A percentile compares a stretch with the other conserved stretches of the same genome.
phyloP scores from a whole-genome alignment of 495 filamentous ascomycete species.

The Penicillium taxi region DNA sequence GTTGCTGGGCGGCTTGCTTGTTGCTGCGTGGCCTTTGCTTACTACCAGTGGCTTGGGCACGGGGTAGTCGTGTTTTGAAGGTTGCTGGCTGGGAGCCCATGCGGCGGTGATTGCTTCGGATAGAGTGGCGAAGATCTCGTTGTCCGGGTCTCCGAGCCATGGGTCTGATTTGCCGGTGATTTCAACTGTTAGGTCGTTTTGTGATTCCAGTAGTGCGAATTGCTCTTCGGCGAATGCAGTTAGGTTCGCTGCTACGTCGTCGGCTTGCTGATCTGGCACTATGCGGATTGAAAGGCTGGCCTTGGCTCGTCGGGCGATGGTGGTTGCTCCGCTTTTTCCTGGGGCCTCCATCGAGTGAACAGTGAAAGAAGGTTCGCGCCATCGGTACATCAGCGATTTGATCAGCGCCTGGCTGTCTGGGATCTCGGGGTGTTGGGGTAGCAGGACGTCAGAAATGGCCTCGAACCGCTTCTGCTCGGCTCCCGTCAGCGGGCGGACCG shows the following conservation, averaged over 20 bases:
- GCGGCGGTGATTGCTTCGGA: constrained; percentile 78
- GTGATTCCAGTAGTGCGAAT: constrained; percentile 63
- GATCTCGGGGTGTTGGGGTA: constrained; percentile 60
- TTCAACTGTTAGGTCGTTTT: constrained; percentile 71
- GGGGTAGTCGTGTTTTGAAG: constrained; percentile 29
- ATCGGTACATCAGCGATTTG: constrained; percentile 76
- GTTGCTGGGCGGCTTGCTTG: constrained; percentile 8
- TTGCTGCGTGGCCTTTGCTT: constrained; percentile 9
- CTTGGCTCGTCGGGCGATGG: constrained; percentile 79
- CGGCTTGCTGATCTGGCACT: constrained; percentile 83
- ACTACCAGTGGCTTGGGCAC: constrained; percentile 9
- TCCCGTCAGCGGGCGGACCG: constrained; percentile 64
- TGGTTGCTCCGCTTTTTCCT: constrained; percentile 53
- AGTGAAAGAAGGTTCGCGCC: constrained; percentile 92
- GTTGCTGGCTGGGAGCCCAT: constrained; percentile 47
- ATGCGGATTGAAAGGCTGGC: constrained; percentile 84
- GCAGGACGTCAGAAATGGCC: constrained; percentile 69
- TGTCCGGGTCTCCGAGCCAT: constrained; percentile 89
- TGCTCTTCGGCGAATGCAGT: constrained; percentile 58
- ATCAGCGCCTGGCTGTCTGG: constrained; percentile 61
- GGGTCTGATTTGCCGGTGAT: constrained; percentile 92
- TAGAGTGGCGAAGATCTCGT: constrained; percentile 82
- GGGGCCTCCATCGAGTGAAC: constrained; percentile 84
- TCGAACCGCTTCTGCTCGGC: constrained; percentile 76
- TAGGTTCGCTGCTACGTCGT: constrained; percentile 59